Evolutionary conservation across 257 asterid genomes (phyloP).

Genomic region (Penstemon newberryi): DNA sequence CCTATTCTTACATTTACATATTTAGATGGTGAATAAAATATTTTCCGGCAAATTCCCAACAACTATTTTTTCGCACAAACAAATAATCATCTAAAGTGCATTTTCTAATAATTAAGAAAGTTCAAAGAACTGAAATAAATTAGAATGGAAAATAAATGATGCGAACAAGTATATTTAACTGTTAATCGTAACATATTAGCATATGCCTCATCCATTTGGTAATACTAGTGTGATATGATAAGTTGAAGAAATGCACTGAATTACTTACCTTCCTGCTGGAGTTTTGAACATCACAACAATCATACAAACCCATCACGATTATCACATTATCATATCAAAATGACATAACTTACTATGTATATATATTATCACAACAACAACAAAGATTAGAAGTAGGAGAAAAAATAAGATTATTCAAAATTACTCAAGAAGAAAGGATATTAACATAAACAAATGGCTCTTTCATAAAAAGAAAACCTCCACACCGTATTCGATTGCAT

Average conservation of each 20-base stretch:
- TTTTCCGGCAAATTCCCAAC: slow-evolving; percentile 3
- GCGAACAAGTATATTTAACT: slow-evolving; percentile 16
- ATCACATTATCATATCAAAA: slow-evolving; percentile 27
- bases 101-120: not conserved
- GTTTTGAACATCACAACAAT: slow-evolving; percentile 48
- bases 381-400: slow-evolving; percentile 24
- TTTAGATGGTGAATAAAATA: slow-evolving; percentile 21
- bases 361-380: slow-evolving; percentile 31
- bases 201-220: slow-evolving; percentile 32
- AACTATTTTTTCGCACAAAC: slow-evolving; percentile 20
- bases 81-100: slow-evolving; percentile 15
- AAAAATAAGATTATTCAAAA: slow-evolving; percentile 35
- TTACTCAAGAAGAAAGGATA: slow-evolving; percentile 47
- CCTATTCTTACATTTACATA: slow-evolving; percentile 29
- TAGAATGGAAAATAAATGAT: slow-evolving; percentile 2
- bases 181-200: slow-evolving; percentile 22
- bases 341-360: slow-evolving; percentile 29
- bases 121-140: not conserved
- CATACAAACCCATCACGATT: slow-evolving; percentile 43
- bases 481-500: slow-evolving; percentile 31
- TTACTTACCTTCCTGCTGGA: slow-evolving; percentile 54
- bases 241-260: slow-evolving; percentile 39
- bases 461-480: slow-evolving; percentile 36
- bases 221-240: slow-evolving; percentile 28
- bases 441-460: slow-evolving; percentile 42